These are phyloP conservation scores for Thraustotheca clavata DNA, from an alignment of 352 stramenopile genomes.

Conservation along the genomic window DNA sequence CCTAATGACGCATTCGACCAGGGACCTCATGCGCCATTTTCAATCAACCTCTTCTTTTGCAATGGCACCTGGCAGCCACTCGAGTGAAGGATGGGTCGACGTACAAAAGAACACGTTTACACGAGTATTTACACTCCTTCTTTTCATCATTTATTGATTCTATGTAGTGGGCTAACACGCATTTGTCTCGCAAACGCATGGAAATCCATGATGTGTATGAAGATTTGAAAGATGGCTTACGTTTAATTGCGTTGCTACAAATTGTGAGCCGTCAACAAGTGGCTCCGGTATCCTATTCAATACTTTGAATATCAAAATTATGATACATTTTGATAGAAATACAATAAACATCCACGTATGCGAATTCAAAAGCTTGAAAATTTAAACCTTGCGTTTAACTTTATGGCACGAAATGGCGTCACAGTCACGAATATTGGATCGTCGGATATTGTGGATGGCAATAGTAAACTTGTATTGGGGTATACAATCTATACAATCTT, in stretches of 20 bases:
- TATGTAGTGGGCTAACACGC: constrained; percentile 83
- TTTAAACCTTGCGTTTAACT: constrained; percentile 85
- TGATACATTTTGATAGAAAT: constrained; percentile 47
- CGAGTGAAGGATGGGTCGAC: constrained; percentile 75
- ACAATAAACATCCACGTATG: constrained; percentile 89
- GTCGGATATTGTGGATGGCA: constrained; percentile 87
- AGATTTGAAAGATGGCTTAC: constrained; percentile 81
- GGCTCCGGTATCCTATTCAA: constrained; percentile 40
- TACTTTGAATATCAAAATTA: not conserved
- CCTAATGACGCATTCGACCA: too few relatives aligned
- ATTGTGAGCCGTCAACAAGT: constrained; percentile 85
- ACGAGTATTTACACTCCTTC: constrained; percentile 34
- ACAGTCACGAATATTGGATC: constrained; percentile 88
- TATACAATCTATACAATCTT: not conserved
- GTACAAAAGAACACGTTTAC: constrained; percentile 91
- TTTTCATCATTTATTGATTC: not conserved
- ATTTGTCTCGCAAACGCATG: constrained; percentile 81
- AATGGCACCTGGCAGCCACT: constrained; percentile 9
- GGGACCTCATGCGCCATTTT: not conserved
- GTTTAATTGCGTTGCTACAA: constrained; percentile 80
- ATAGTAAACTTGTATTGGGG: constrained; percentile 86
- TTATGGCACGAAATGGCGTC: constrained; percentile 83
- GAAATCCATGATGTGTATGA: constrained; percentile 86
- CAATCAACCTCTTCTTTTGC: not conserved
- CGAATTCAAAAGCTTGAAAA: constrained; percentile 92